Evolutionary conservation across 2,329 filamentous ascomycete genomes (phyloP).

Genomic region (Coniella vitis): DNA sequence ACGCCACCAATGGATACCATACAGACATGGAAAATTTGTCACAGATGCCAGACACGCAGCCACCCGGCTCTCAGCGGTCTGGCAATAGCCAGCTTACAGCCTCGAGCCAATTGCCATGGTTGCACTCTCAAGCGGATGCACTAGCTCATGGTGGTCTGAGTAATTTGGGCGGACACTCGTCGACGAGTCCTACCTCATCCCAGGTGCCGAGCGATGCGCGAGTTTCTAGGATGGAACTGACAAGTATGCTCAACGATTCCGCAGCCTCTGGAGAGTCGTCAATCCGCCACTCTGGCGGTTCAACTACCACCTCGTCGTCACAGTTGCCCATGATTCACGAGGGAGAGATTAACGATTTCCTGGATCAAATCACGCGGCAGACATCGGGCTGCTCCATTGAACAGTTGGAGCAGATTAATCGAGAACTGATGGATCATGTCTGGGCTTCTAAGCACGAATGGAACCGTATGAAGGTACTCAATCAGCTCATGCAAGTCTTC

Average conservation of each 20-base stretch:
- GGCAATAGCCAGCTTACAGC: constrained; percentile 35
- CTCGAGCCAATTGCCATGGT: constrained; percentile 48
- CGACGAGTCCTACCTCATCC: constrained; percentile 32
- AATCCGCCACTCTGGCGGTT: constrained; percentile 23
- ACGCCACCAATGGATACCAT: constrained; percentile 62
- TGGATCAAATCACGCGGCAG: constrained; percentile 55
- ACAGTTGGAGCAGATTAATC: constrained; percentile 89
- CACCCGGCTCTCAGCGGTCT: constrained; percentile 20
- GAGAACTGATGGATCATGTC: constrained; percentile 81
- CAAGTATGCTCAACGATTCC: constrained; percentile 37
- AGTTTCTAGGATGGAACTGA: constrained; percentile 28
- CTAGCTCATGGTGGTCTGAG: constrained; percentile 31
- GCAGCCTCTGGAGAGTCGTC: constrained; percentile 19
- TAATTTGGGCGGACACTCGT: constrained; percentile 7
- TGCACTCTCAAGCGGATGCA: constrained; percentile 51
- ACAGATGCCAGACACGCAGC: constrained; percentile 50
- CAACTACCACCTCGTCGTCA: constrained; percentile 37
- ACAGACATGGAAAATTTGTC: constrained; percentile 35
- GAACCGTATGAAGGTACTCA: constrained; percentile 67
- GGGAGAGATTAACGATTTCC: constrained; percentile 47
- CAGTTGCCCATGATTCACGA: constrained; percentile 40
- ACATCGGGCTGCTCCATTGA: constrained; percentile 81
- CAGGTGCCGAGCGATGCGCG: constrained; percentile 25
- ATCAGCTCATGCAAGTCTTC: constrained; percentile 58
- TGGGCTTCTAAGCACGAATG: constrained; percentile 76